A percentile compares a stretch with the other conserved stretches of the same genome.
phyloP scores from a whole-genome alignment of 2,329 filamentous ascomycete species.

The Talaromyces rugulosus region DNA sequence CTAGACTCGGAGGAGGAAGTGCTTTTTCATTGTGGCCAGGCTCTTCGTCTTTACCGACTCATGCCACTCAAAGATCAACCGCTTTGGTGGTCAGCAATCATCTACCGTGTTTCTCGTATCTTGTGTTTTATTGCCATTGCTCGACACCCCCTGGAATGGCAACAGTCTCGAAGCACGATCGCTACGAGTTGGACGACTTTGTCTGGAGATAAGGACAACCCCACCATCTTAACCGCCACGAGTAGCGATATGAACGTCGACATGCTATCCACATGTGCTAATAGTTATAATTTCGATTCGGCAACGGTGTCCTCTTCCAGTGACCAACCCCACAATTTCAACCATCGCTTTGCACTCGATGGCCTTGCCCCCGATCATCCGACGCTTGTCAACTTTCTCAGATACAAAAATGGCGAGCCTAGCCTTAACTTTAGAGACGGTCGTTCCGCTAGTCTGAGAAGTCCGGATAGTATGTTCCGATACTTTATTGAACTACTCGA shows the following conservation, averaged over 20 bases:
- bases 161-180: not conserved
- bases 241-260: not conserved
- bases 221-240: not conserved
- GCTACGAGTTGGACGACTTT: not conserved
- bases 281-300: not conserved
- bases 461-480: not conserved
- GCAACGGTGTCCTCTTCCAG: not conserved
- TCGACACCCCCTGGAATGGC: not conserved
- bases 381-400: not conserved
- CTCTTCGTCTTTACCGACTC: not conserved
- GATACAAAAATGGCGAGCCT: not conserved
- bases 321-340: not conserved
- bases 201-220: not conserved
- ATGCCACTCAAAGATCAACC: not conserved
- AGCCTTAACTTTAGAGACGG: not conserved
- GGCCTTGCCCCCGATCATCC: not conserved
- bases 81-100: not conserved
- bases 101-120: not conserved
- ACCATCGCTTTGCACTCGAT: not conserved
- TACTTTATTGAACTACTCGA: not conserved
- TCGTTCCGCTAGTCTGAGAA: not conserved
- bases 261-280: not conserved
- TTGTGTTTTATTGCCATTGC: not conserved
- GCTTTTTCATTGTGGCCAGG: not conserved
- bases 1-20: not conserved